phyloP scores from a whole-genome alignment of 352 stramenopile genomes.

The Globisporangium cystogenes region DNA sequence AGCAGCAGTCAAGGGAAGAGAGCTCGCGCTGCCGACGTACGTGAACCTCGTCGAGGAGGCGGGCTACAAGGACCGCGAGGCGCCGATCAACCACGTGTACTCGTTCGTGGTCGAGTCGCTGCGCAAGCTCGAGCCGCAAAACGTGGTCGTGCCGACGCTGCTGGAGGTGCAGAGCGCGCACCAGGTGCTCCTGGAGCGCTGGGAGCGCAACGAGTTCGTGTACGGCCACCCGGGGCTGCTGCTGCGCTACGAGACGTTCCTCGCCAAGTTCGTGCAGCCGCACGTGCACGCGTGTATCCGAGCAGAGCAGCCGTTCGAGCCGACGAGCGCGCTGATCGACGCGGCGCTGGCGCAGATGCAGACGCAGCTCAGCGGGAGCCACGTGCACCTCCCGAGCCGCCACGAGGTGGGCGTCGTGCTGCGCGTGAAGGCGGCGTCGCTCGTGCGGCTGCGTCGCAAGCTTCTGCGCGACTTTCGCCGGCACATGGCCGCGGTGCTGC shows the following conservation, averaged over 20 bases:
- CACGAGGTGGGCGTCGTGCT: slow-evolving; percentile 33
- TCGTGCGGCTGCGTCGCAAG: slow-evolving; percentile 30
- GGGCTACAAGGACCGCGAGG: slow-evolving; percentile 34
- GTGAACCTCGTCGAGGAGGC: slow-evolving; percentile 53
- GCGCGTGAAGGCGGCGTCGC: slow-evolving; percentile 22
- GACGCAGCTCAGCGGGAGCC: slow-evolving; percentile 32
- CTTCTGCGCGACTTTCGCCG: slow-evolving; percentile 42
- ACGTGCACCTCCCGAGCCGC: slow-evolving; percentile 38
- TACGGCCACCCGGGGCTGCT: slow-evolving; percentile 40
- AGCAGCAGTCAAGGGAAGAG: slow-evolving; percentile 1
- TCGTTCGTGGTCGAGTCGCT: slow-evolving; percentile 31
- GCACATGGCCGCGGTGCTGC: slow-evolving; percentile 30
- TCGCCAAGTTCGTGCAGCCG: slow-evolving; percentile 34
- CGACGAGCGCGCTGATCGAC: slow-evolving; percentile 12
- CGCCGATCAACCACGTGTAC: slow-evolving; percentile 32
- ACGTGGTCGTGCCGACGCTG: slow-evolving; percentile 40
- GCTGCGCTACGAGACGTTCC: slow-evolving; percentile 54
- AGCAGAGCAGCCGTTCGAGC: slow-evolving; percentile 7
- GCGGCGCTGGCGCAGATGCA: slow-evolving; percentile 36
- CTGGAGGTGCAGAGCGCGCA: slow-evolving; percentile 29
- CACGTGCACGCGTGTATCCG: slow-evolving; percentile 19
- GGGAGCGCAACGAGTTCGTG: slow-evolving; percentile 22
- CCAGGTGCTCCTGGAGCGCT: slow-evolving; percentile 32
- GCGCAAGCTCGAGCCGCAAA: slow-evolving; percentile 8
- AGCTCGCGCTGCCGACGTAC: slow-evolving; percentile 35